Conservation (phyloP, 495 filamentous ascomycete genomes). For the Penicillium silybi region DNA sequence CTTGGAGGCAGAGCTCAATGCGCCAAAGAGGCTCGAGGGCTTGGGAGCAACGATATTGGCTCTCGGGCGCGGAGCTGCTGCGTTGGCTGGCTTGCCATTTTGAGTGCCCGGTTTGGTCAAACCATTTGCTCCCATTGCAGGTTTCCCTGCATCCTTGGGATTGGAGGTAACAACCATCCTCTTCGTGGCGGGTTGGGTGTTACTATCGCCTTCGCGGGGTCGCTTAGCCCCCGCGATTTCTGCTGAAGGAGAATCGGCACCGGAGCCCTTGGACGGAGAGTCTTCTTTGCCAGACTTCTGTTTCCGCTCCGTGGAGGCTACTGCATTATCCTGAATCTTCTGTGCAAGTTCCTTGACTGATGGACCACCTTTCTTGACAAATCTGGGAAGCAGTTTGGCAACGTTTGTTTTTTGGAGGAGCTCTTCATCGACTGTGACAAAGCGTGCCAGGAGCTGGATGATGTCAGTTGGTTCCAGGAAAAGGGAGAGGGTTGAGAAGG, state of each 20-base stretch:
- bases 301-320: slow-evolving; percentile 49
- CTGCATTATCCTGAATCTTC: slow-evolving; percentile 54
- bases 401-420: slow-evolving; percentile 65
- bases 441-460: slow-evolving; percentile 55
- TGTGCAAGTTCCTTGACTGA: slow-evolving; percentile 56
- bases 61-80: slow-evolving; percentile 40
- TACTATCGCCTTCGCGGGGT: slow-evolving; percentile 38
- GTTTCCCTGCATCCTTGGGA: slow-evolving; percentile 24
- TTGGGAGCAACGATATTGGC: slow-evolving; percentile 52
- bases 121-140: slow-evolving; percentile 19
- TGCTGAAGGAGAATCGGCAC: slow-evolving; percentile 17
- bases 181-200: slow-evolving; percentile 36
- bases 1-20: slow-evolving; percentile 56
- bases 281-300: slow-evolving; percentile 37
- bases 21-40: slow-evolving; percentile 55
- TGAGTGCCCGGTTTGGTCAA: slow-evolving; percentile 21
- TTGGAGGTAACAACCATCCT: slow-evolving; percentile 35
- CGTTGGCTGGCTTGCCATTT: slow-evolving; percentile 30
- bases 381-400: slow-evolving; percentile 55
- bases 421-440: slow-evolving; percentile 60
- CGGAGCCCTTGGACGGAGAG: slow-evolving; percentile 23
- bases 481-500: not conserved
- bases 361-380: slow-evolving; percentile 63
- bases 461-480: not conserved
- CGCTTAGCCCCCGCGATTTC: slow-evolving; percentile 46